Percentiles rank a stretch among this genome's conserved stretches.
Conservation (phyloP, 176 grass and related monocot genomes). For the Aegilops speltoides region DNA sequence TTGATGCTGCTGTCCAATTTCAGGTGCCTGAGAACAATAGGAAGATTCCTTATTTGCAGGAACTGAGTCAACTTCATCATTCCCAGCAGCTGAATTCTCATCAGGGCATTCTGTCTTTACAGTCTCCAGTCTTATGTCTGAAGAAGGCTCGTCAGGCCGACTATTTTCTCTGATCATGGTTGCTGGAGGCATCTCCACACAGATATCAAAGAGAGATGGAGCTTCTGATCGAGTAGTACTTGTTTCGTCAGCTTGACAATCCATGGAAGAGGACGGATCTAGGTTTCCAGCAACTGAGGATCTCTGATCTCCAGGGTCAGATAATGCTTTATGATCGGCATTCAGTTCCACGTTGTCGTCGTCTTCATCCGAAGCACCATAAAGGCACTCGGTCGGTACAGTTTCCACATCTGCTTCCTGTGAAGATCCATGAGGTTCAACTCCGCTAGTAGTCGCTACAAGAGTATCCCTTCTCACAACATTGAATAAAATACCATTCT, state of each 20-base stretch:
- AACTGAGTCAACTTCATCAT: conserved; percentile 13
- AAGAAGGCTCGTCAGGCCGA: not conserved
- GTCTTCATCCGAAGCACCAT: conserved; percentile 51
- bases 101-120: not conserved
- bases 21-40: not conserved
- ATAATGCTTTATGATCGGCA: conserved; percentile 8
- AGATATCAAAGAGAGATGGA: conserved; percentile 46
- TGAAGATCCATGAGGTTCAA: conserved; percentile 32
- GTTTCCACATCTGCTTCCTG: conserved; percentile 71
- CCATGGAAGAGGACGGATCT: not conserved
- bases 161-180: not conserved
- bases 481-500: conserved; percentile 96
- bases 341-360: conserved; percentile 16
- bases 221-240: conserved; percentile 7
- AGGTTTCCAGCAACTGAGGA: conserved; percentile 20
- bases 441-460: conserved; percentile 33
- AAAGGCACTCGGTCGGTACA: conserved; percentile 55
- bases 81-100: conserved; percentile 12
- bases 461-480: conserved; percentile 75
- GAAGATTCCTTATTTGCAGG: not conserved
- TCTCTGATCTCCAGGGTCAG: not conserved
- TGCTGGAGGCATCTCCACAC: conserved; percentile 12
- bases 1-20: not conserved
- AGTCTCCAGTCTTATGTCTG: not conserved
- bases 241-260: conserved; percentile 15